phyloP scores from a whole-genome alignment of 306 rosid genomes.

The Cotoneaster glaucophyllus region DNA sequence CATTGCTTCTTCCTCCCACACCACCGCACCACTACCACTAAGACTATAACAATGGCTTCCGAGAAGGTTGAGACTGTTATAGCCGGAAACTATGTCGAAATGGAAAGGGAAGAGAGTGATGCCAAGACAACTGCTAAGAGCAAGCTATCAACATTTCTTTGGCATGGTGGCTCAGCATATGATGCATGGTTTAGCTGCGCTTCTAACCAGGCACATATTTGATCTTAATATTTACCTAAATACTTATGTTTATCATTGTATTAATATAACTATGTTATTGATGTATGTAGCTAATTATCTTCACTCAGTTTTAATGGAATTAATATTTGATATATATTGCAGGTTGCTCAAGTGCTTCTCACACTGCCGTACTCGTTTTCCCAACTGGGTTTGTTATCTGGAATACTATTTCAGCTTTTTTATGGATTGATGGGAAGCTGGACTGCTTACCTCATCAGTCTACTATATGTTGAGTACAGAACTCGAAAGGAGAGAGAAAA shows the following conservation, averaged over 20 bases:
- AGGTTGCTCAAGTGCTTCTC: slow-evolving; percentile 98
- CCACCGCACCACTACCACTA: slow-evolving; percentile 7
- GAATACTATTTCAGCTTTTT: slow-evolving; percentile 84
- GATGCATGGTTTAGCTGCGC: slow-evolving; percentile 99
- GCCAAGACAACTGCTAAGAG: slow-evolving; percentile 29
- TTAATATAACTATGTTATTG: neutral
- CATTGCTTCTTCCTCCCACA: slow-evolving; percentile 27
- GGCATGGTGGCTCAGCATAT: slow-evolving; percentile 99
- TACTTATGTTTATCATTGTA: neutral
- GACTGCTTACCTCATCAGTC: slow-evolving; percentile 94
- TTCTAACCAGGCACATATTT: slow-evolving; percentile 70
- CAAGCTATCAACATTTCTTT: slow-evolving; percentile 58
- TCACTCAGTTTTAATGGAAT: neutral
- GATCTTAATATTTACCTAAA: neutral
- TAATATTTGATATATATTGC: slow-evolving; percentile 8
- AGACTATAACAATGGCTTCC: slow-evolving; percentile 64
- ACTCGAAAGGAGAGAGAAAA: slow-evolving; percentile 95
- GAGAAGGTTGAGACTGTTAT: slow-evolving; percentile 95
- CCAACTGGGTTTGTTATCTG: slow-evolving; percentile 90
- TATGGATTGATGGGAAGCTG: slow-evolving; percentile 97
- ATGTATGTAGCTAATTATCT: neutral
- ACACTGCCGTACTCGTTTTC: slow-evolving; percentile 97
- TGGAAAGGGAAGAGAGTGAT: slow-evolving; percentile 62
- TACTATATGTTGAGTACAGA: slow-evolving; percentile 91
- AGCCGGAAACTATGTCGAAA: slow-evolving; percentile 87